Conservation (phyloP, 371 early-diverging fungal species). For the Smittium culicis region DNA sequence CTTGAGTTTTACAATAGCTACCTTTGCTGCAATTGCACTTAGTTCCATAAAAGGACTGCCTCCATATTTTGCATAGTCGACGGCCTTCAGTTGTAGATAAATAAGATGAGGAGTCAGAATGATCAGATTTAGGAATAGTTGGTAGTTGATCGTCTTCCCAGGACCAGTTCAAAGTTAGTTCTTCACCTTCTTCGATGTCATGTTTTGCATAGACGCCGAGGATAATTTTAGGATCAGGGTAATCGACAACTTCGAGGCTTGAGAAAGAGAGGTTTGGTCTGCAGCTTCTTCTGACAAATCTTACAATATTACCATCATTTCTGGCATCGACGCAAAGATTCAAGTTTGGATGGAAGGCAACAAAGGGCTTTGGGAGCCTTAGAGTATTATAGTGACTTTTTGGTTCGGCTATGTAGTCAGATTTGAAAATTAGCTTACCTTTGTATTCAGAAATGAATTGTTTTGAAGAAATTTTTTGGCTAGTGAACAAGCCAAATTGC, state of each 20-base stretch:
- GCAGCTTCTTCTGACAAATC: constrained; percentile 59
- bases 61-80: constrained; percentile 32
- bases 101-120: constrained; percentile 22
- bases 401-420: constrained; percentile 43
- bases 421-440: constrained; percentile 54
- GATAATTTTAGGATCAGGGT: constrained; percentile 39
- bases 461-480: constrained; percentile 38
- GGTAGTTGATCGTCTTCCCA: constrained; percentile 48
- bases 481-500: constrained; percentile 54
- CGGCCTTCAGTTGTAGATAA: constrained; percentile 29
- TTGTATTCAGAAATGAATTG: constrained; percentile 54
- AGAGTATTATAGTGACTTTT: constrained; percentile 44
- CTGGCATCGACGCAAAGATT: constrained; percentile 65
- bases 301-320: constrained; percentile 46
- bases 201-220: constrained; percentile 54
- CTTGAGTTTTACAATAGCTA: constrained; percentile 27
- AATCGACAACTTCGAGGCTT: constrained; percentile 41
- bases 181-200: constrained; percentile 46
- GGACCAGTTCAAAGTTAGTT: constrained; percentile 58
- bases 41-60: constrained; percentile 29
- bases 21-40: constrained; percentile 24
- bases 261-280: constrained; percentile 51
- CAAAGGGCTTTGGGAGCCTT: constrained; percentile 49
- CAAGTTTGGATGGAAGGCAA: constrained; percentile 55
- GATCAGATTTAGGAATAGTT: constrained; percentile 17